A percentile compares a stretch with the other conserved stretches of the same genome.
phyloP scores from a whole-genome alignment of 352 stramenopile genomes.

The Phytophthora pluvialis region DNA sequence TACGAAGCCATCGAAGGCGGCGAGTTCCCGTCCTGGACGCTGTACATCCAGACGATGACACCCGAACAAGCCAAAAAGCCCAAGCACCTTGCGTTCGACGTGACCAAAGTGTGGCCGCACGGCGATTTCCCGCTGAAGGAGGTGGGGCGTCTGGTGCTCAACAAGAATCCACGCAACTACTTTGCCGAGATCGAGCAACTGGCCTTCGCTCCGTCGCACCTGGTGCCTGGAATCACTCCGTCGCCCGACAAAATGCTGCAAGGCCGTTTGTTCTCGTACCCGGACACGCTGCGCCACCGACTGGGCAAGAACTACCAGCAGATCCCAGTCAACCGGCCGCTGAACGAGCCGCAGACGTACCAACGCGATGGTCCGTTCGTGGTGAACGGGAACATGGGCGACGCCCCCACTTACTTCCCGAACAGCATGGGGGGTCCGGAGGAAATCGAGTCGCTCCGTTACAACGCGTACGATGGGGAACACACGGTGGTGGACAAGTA shows the following conservation, averaged over 20 bases:
- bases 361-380: constrained; percentile 74
- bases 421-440: constrained; percentile 60
- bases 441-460: constrained; percentile 34
- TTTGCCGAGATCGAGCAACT: constrained; percentile 93
- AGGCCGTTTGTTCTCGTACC: constrained; percentile 90
- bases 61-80: constrained; percentile 60
- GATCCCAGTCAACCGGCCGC: constrained; percentile 88
- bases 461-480: constrained; percentile 35
- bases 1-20: constrained; percentile 83
- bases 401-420: constrained; percentile 80
- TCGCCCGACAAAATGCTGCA: constrained; percentile 91
- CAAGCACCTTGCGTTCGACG: constrained; percentile 85
- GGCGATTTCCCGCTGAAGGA: constrained; percentile 75
- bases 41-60: constrained; percentile 91
- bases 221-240: constrained; percentile 89
- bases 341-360: constrained; percentile 68
- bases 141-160: constrained; percentile 83
- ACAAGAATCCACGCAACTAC: constrained; percentile 91
- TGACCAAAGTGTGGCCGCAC: constrained; percentile 93
- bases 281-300: constrained; percentile 87
- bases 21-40: constrained; percentile 75
- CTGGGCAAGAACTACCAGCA: constrained; percentile 91
- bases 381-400: constrained; percentile 69
- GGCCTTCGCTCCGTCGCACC: constrained; percentile 85
- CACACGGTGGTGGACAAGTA: constrained; percentile 47